phyloP scores from a whole-genome alignment of 1,284 basidiomycete species.

The Microstroma glucosiphilum region DNA sequence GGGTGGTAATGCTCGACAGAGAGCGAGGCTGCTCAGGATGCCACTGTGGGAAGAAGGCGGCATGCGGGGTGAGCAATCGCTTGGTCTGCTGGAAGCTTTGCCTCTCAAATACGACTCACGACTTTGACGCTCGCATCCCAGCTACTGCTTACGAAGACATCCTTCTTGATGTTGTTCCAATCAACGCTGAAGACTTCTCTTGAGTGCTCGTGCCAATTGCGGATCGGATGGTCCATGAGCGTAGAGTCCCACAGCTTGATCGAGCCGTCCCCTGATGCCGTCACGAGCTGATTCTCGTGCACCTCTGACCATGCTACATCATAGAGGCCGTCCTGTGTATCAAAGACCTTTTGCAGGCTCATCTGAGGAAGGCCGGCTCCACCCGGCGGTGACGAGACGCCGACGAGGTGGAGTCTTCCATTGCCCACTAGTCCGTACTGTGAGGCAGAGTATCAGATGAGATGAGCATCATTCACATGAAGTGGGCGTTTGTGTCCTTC shows the following conservation, averaged over 20 bases:
- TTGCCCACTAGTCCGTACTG: slow-evolving; percentile 86
- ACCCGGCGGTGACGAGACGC: neutral
- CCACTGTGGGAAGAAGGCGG: slow-evolving; percentile 57
- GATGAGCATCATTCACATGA: neutral
- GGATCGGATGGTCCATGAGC: slow-evolving; percentile 81
- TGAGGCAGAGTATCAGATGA: neutral
- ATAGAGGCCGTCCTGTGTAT: slow-evolving; percentile 88
- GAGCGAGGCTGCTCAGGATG: slow-evolving; percentile 71
- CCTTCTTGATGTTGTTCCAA: slow-evolving; percentile 92
- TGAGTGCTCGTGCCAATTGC: slow-evolving; percentile 86
- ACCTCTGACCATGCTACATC: slow-evolving; percentile 87
- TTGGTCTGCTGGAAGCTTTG: neutral
- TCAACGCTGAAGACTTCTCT: slow-evolving; percentile 90
- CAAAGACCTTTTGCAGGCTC: slow-evolving; percentile 56
- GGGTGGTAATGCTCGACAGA: slow-evolving; percentile 71
- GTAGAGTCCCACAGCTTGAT: slow-evolving; percentile 85
- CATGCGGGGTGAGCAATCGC: neutral
- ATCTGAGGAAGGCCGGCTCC: slow-evolving; percentile 14
- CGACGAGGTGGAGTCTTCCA: slow-evolving; percentile 55
- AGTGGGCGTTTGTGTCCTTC: no score
- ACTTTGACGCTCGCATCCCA: slow-evolving; percentile 91
- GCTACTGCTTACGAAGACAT: slow-evolving; percentile 70
- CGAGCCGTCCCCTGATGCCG: slow-evolving; percentile 83
- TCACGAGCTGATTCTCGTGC: slow-evolving; percentile 87
- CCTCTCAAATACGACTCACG: slow-evolving; percentile 56